Percentiles rank a stretch among this genome's conserved stretches.
phyloP scores from a whole-genome alignment of 2,329 filamentous ascomycete genomes.

The Sporothrix brasiliensis region DNA sequence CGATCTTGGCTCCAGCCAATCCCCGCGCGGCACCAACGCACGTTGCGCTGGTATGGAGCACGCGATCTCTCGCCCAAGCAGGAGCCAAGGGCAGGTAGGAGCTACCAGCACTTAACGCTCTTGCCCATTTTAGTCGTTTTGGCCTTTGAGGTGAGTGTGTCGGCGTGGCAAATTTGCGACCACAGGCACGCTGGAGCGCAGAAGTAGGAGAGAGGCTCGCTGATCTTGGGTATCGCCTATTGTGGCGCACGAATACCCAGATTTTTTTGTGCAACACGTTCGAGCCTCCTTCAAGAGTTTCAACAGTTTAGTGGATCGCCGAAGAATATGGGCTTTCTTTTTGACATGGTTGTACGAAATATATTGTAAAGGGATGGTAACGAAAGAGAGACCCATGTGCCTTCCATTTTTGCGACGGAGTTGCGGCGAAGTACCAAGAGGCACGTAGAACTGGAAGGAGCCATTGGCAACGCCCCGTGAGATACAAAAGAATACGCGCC shows the following conservation, averaged over 20 bases:
- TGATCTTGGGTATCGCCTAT: not conserved
- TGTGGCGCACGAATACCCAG: not conserved
- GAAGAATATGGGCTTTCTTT: not conserved
- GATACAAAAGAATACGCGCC: not conserved
- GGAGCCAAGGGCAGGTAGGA: constrained; percentile 19
- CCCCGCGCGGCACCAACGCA: constrained; percentile 31
- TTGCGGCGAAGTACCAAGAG: not conserved
- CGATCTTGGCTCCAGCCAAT: constrained; percentile 32
- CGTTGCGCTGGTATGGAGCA: constrained; percentile 35
- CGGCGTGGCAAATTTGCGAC: constrained; percentile 10
- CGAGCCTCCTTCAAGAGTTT: constrained; percentile 9
- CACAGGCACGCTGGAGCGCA: constrained; percentile 2
- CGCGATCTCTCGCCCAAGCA: constrained; percentile 35
- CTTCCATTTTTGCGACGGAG: not conserved
- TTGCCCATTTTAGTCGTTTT: not conserved
- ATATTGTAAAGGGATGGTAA: no score
- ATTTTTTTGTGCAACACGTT: constrained; percentile 10
- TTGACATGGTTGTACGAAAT: not conserved
- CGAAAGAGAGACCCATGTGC: constrained; percentile 1
- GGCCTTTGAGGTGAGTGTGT: not conserved
- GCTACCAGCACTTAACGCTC: not conserved
- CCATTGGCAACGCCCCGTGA: not conserved
- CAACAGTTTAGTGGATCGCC: constrained; percentile 8
- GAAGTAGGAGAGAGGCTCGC: not conserved
- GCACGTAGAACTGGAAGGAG: not conserved